Evolutionary conservation across 1,284 basidiomycete species (phyloP), one percentile per base, ranked within the genome.

Genomic region (Sanghuangporus baumii): DNA sequence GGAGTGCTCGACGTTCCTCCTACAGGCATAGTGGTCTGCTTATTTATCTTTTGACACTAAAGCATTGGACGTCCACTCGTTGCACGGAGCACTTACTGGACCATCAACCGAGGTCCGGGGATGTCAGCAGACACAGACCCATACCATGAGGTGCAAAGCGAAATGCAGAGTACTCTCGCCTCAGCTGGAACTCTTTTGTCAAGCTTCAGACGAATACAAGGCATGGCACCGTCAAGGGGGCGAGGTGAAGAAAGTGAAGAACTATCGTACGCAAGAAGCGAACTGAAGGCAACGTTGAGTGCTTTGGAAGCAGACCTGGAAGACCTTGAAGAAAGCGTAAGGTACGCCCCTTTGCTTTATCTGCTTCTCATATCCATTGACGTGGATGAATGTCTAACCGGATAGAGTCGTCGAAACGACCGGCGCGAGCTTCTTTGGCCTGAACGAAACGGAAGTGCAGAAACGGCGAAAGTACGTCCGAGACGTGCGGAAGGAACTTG

Each of bases 241-340:
- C 41, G 55, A n/a, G 59, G 38, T n/a, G 75, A 76, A 47, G 81
- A 83, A 59, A 88, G 82, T 66, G 89, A 91, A 69, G 89, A 91
- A 72, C 77, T 91, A 16, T 77, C 80, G 48, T 90, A 85, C 84
- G 87, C 88, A 16, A 74, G 84, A 64, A 89, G 85, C 71, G 90
- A 91, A 86, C 76, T 96, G 57, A 87, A 87, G 72, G 85, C 85
- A 0, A 89, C 89, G 1, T 80, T 96, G 8, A 81, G 84, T 1
- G 76, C 87, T 0, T 76, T 96, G 37, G 91, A 94, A 71, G 86
- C 89, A 0, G 94, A 96, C 75, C 72, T 95, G 34, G 90, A 94
- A 65, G 93, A 94, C 70, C 75, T 96, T 20, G 93, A 95, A 59
- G 92, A 94, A 71, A 93, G 91, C 68, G 93, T 96, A 34, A 86